These are phyloP conservation scores for Bolboschoenus planiculmis DNA, from an alignment of 176 grass and related monocot genomes.

Conservation along the genomic window DNA sequence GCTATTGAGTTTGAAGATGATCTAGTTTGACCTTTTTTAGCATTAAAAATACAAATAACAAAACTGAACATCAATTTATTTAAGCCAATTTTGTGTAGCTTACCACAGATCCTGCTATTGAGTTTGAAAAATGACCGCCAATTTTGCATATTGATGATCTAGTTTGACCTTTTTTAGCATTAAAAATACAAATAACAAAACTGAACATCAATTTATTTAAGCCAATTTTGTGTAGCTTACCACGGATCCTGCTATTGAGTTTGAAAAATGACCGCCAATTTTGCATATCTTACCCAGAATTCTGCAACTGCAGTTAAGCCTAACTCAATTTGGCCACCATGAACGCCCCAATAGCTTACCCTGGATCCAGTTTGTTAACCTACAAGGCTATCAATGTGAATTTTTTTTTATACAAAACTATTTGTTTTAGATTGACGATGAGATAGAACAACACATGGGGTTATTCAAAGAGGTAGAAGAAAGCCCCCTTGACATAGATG, in stretches of 20 bases:
- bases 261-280: background rate
- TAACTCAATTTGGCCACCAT: background rate
- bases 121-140: no score
- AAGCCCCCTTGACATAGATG: conserved; percentile 64
- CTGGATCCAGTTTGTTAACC: background rate
- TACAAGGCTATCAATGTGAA: background rate
- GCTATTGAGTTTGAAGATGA: background rate
- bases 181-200: background rate
- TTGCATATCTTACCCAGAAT: background rate
- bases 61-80: background rate
- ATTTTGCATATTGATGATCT: no score
- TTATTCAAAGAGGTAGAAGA: conserved; percentile 70
- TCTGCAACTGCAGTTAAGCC: background rate
- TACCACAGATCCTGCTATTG: background rate
- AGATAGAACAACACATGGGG: conserved; percentile 86
- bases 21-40: background rate
- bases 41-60: background rate
- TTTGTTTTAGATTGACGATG: conserved; percentile 56
- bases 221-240: background rate
- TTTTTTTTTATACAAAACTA: background rate
- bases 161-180: background rate
- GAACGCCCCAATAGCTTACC: background rate
- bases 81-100: background rate
- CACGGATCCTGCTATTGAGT: background rate
- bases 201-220: background rate